phyloP scores from a whole-genome alignment of 768 basidiomycete genomes.

The Lentinula detonsa region DNA sequence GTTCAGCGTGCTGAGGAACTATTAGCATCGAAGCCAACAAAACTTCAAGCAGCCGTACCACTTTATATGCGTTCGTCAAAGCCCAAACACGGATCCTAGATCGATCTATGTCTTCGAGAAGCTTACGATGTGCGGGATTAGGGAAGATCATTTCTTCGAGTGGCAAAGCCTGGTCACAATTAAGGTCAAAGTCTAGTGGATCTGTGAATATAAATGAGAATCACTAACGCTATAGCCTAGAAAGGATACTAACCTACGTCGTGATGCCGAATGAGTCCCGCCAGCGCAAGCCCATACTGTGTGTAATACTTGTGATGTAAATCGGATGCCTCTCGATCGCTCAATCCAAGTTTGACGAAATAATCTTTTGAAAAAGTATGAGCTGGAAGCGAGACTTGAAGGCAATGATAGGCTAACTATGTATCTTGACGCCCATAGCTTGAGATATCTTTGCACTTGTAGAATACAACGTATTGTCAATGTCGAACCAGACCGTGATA shows the following conservation, averaged over 20 bases:
- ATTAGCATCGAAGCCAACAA: neutral
- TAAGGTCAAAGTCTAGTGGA: slow-evolving; percentile 76
- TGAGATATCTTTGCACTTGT: slow-evolving; percentile 68
- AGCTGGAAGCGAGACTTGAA: neutral
- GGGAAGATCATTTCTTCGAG: slow-evolving; percentile 74
- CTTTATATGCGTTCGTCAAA: slow-evolving; percentile 77
- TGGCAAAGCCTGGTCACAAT: slow-evolving; percentile 81
- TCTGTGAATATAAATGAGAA: slow-evolving; percentile 29
- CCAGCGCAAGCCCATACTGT: slow-evolving; percentile 77
- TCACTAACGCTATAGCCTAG: neutral
- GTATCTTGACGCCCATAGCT: slow-evolving; percentile 75
- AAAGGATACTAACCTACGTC: slow-evolving; percentile 48
- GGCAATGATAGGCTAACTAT: slow-evolving; percentile 37
- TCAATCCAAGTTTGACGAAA: slow-evolving; percentile 65
- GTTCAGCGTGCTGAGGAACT: slow-evolving; percentile 61
- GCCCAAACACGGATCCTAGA: slow-evolving; percentile 78
- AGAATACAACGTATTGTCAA: slow-evolving; percentile 87
- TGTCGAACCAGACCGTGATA: slow-evolving; percentile 70
- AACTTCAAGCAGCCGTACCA: slow-evolving; percentile 33
- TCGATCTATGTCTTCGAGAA: slow-evolving; percentile 76
- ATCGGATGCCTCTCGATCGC: slow-evolving; percentile 59
- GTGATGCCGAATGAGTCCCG: slow-evolving; percentile 73
- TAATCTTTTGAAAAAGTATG: slow-evolving; percentile 43
- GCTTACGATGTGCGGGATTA: slow-evolving; percentile 51
- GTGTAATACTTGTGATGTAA: slow-evolving; percentile 72